Percentiles rank a stretch among this genome's conserved stretches.
These are phyloP conservation scores for Juglanconis juglandina DNA, from an alignment of 2,329 filamentous ascomycete species.

Conservation along the genomic window DNA sequence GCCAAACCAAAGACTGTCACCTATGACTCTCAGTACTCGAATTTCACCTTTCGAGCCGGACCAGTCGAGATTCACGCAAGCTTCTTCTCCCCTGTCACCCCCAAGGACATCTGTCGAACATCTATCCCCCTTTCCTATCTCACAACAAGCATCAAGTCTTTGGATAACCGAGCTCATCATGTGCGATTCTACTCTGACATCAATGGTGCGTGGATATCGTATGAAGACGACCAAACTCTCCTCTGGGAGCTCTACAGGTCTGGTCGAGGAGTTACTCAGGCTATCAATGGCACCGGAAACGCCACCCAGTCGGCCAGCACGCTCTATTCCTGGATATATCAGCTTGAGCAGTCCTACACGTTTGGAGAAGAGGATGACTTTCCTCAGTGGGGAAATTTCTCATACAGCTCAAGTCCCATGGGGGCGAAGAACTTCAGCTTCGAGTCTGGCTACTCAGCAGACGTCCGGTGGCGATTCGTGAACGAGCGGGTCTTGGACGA, in stretches of 20 bases:
- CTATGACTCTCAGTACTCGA: conserved; percentile 23
- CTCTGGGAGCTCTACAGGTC: conserved; percentile 57
- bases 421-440: conserved; percentile 16
- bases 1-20: conserved; percentile 18
- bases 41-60: conserved; percentile 25
- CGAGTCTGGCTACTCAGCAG: conserved; percentile 62
- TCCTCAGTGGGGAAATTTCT: conserved; percentile 43
- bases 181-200: conserved; percentile 62
- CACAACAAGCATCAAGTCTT: conserved; percentile 62
- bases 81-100: conserved; percentile 70
- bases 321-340: conserved; percentile 18
- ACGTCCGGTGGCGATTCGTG: conserved; percentile 64
- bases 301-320: neutral
- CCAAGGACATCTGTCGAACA: conserved; percentile 70
- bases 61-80: conserved; percentile 37
- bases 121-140: conserved; percentile 76
- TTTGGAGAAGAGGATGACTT: conserved; percentile 38
- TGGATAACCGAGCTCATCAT: conserved; percentile 37
- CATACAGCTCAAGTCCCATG: conserved; percentile 18
- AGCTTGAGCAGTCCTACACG: conserved; percentile 10
- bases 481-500: conserved; percentile 62
- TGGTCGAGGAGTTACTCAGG: conserved; percentile 9
- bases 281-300: conserved; percentile 38
- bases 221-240: conserved; percentile 61
- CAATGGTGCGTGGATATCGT: conserved; percentile 74